phyloP scores from a whole-genome alignment of 2,329 filamentous ascomycete species.

The Paraconiothyrium sp. region DNA sequence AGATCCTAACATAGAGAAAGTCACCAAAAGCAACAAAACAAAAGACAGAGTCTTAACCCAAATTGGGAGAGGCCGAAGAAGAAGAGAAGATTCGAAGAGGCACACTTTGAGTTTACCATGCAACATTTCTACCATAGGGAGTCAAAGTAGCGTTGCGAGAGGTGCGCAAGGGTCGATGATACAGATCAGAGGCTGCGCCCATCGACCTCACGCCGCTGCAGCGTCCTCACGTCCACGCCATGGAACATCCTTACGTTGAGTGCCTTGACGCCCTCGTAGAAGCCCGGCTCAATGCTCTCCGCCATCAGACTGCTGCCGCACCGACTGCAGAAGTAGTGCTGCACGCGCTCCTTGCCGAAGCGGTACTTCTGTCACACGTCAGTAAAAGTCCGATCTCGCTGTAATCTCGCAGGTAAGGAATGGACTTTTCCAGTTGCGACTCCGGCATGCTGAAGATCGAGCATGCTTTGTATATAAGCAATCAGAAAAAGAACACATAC shows the following conservation, averaged over 20 bases:
- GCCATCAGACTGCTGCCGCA: slow-evolving; percentile 42
- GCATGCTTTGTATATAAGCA: neutral
- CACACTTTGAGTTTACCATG: no score
- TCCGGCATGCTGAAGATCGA: neutral
- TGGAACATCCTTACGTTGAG: slow-evolving; percentile 44
- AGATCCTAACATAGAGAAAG: neutral
- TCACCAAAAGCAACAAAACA: neutral
- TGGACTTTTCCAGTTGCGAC: no score
- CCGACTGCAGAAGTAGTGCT: slow-evolving; percentile 43
- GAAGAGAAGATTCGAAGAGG: neutral
- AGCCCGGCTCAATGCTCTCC: slow-evolving; percentile 36
- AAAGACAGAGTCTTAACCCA: neutral
- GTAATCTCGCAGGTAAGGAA: no score
- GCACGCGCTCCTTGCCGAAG: slow-evolving; percentile 38
- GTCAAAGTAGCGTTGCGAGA: no score
- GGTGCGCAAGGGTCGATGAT: no score
- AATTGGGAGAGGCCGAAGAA: neutral
- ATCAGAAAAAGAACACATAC: slow-evolving; percentile 1
- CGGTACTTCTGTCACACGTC: slow-evolving; percentile 30
- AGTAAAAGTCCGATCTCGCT: neutral
- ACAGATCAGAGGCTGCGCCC: slow-evolving; percentile 28
- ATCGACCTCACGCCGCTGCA: slow-evolving; percentile 34
- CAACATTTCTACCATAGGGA: no score
- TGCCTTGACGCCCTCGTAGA: slow-evolving; percentile 39
- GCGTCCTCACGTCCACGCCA: slow-evolving; percentile 34